Conservation (phyloP, 441 rosid genomes). For the Eugenia klotzschiana region DNA sequence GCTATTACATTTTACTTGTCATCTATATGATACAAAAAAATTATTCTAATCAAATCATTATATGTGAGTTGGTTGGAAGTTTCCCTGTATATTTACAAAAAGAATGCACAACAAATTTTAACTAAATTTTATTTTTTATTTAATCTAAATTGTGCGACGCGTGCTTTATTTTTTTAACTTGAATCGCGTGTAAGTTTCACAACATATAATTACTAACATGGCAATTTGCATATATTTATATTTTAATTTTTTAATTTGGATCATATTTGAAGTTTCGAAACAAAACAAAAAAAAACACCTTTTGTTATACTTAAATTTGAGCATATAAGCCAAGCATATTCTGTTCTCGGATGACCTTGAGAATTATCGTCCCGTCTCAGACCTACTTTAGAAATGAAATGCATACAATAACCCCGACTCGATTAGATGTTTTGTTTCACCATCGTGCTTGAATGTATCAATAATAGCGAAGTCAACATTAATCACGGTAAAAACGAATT, state of each 20-base stretch:
- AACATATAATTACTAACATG: accelerated
- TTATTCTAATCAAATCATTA: background rate
- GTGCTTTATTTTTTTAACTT: background rate
- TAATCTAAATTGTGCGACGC: background rate
- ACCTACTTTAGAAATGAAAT: too few relatives aligned
- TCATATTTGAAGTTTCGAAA: too few relatives aligned
- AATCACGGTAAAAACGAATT: background rate
- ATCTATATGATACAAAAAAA: background rate
- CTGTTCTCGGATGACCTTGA: too few relatives aligned
- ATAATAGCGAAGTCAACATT: background rate
- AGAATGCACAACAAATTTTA: background rate
- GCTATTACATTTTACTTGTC: accelerated
- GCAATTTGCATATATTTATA: too few relatives aligned
- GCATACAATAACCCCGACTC: too few relatives aligned
- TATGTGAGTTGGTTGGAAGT: background rate
- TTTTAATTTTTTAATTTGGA: too few relatives aligned
- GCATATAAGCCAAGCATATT: background rate
- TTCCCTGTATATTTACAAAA: background rate
- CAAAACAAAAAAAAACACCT: background rate
- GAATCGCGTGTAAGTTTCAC: background rate
- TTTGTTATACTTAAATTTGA: background rate
- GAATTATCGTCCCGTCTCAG: too few relatives aligned
- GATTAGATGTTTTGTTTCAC: too few relatives aligned
- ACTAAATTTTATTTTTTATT: background rate
- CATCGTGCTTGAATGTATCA: accelerated